Base-by-base conservation (phyloP, 2,329 filamentous ascomycete genomes). In the Fusarium dimerum region DNA sequence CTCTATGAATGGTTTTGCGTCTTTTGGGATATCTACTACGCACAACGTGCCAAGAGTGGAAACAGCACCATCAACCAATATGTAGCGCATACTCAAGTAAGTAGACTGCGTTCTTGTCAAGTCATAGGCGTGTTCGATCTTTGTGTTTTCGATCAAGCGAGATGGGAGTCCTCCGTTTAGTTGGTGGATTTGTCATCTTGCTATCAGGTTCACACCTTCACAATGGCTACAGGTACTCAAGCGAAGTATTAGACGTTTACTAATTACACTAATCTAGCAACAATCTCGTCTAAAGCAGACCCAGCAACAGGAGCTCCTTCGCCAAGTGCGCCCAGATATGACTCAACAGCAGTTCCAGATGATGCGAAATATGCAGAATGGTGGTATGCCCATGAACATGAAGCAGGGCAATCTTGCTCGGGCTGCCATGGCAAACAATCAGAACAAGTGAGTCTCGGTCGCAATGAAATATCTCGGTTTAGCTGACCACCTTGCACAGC, bases 1-100 rank as follows among this genome's bases (percentile, higher is more conserved):
- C 79, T 99, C n/a, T 88, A 91, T 63, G 94, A 97, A 67, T 99
- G 94, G 94, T 99, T 95, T 78, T 90, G 87, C 67, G 82, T 97
- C 47, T 99, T 99, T 72, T 97, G 92, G 92, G 94, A 99, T 66
- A 91, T 97, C 63, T 95, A 89, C 73, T 86, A 86, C 67, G 90
- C 91, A 50, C 89, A 93, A 68, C 88, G 90, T 66, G 83, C 81
- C 65, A 87, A 85, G 70, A 83, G 82, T 49, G 81, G 81, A 50
- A 86, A 79, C 67, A 73, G 76, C 26, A 81, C 82, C 54, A 86
- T 90, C 43, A 81, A 82, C 57, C 85, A 89, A 76, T 96, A 96
- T 71, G 84, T 95, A 52, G 76, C 81, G 54, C 89, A 95, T 67
- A 92, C 88, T 57, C 89, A 95, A 82, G 92, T 95, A 83, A 52